Evolutionary conservation across 78 protist genomes (phyloP).

Genomic region (Speleostelium caveatum): DNA sequence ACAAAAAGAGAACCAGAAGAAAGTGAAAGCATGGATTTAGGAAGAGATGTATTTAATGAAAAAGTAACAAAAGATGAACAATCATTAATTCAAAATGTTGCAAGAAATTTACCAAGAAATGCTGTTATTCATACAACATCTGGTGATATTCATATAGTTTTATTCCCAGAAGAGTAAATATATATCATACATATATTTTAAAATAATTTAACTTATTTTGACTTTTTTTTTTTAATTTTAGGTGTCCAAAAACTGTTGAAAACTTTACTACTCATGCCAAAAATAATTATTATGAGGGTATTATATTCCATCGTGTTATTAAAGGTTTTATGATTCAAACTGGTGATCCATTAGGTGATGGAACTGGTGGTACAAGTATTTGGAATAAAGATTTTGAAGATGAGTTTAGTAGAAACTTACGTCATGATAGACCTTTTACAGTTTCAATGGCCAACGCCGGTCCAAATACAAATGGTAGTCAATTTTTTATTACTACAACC

Average conservation of each 20-base stretch:
- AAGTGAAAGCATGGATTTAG: conserved; percentile 43
- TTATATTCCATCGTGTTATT: conserved; percentile 95
- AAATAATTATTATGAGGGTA: conserved; percentile 90
- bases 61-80: conserved; percentile 92
- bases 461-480: conserved; percentile 95
- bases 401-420: conserved; percentile 88
- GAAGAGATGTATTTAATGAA: conserved; percentile 97
- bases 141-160: conserved; percentile 91
- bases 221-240: too few species aligned
- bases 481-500: conserved; percentile 95
- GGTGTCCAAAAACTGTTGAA: conserved; percentile 97
- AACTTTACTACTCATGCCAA: conserved; percentile 94
- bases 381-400: conserved; percentile 97
- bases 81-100: conserved; percentile 15
- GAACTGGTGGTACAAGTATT: conserved; percentile 89
- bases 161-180: conserved; percentile 95
- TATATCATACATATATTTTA: not conserved
- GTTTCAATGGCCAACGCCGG: conserved; percentile 97
- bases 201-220: not conserved
- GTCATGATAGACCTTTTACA: conserved; percentile 91
- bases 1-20: conserved; percentile 91
- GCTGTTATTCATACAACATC: conserved; percentile 92
- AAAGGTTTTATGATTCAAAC: conserved; percentile 97
- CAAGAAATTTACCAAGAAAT: conserved; percentile 54
- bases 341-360: conserved; percentile 96